Conservation (phyloP, 495 filamentous ascomycete genomes). For the Amniculicola lignicola region DNA sequence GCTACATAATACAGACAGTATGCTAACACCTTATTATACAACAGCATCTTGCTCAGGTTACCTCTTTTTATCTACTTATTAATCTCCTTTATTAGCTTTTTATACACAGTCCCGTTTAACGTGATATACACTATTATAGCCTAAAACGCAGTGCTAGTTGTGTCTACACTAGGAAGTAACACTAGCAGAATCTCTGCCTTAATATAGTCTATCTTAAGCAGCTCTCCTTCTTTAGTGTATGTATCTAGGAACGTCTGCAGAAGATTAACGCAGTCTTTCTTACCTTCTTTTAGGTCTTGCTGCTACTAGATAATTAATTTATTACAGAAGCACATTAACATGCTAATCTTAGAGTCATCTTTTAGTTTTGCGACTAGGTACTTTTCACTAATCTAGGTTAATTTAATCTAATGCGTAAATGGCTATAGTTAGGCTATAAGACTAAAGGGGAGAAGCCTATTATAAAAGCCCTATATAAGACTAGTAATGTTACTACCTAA, state of each 20-base stretch:
- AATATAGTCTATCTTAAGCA: constrained; percentile 50
- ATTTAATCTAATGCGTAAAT: constrained; percentile 53
- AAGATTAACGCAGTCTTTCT: constrained; percentile 39
- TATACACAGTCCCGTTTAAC: constrained; percentile 46
- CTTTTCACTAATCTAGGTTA: constrained; percentile 51
- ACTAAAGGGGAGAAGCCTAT: constrained; percentile 49
- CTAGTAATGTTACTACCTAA: constrained; percentile 56
- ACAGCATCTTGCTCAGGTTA: constrained; percentile 40
- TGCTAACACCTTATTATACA: constrained; percentile 42
- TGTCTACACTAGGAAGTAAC: constrained; percentile 63
- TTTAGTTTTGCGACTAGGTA: constrained; percentile 54
- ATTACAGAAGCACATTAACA: constrained; percentile 51
- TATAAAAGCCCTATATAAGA: constrained; percentile 53
- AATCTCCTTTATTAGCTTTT: constrained; percentile 57
- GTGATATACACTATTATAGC: constrained; percentile 55
- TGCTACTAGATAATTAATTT: constrained; percentile 40
- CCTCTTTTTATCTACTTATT: constrained; percentile 42
- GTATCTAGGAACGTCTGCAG: constrained; percentile 50
- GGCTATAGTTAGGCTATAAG: constrained; percentile 52
- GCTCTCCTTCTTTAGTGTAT: constrained; percentile 47
- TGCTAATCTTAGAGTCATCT: constrained; percentile 53
- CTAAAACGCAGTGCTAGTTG: constrained; percentile 56
- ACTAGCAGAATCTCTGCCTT: constrained; percentile 55
- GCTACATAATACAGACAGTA: constrained; percentile 52
- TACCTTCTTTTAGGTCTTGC: constrained; percentile 32